A percentile compares a stretch with the other conserved stretches of the same genome.
These are phyloP conservation scores for Pelargonium nanum DNA, from an alignment of 345 rosid genomes.

Conservation along the genomic window DNA sequence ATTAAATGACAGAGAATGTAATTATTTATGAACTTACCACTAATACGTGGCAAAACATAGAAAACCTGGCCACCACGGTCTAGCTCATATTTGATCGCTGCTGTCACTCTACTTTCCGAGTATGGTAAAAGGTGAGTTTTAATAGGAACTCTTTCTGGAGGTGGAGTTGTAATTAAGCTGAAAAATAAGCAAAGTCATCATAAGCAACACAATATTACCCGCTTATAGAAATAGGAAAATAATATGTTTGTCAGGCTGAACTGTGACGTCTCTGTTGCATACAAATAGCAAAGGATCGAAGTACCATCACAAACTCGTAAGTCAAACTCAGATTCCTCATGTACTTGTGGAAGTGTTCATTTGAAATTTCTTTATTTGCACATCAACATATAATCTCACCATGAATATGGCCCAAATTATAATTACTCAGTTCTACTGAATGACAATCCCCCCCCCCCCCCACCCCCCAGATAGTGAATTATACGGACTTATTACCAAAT, in stretches of 20 bases:
- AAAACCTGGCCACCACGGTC: slow-evolving; percentile 90
- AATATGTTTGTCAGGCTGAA: background rate
- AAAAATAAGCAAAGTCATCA: slow-evolving; percentile 14
- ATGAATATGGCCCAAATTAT: too few species aligned
- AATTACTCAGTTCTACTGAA: too few species aligned
- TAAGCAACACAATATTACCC: slow-evolving; percentile 5
- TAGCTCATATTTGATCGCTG: slow-evolving; percentile 73
- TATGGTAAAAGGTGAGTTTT: slow-evolving; percentile 69
- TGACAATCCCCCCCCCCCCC: too few species aligned
- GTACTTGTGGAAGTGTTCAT: too few species aligned
- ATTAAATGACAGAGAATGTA: background rate
- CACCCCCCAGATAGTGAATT: too few species aligned
- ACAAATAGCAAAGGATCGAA: too few species aligned
- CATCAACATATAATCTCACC: too few species aligned
- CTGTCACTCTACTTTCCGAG: slow-evolving; percentile 47
- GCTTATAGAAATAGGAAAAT: slow-evolving; percentile 1
- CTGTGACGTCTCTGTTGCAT: too few species aligned
- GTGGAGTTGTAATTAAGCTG: slow-evolving; percentile 92
- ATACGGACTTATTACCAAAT: too few species aligned
- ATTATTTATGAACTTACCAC: slow-evolving; percentile 36
- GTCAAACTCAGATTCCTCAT: too few species aligned
- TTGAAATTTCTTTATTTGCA: too few species aligned
- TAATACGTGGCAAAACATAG: slow-evolving; percentile 89
- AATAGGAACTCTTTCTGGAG: slow-evolving; percentile 98
- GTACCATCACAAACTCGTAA: too few species aligned